A percentile compares a stretch with the other conserved stretches of the same genome.
Evolutionary conservation across 345 rosid species (phyloP).

Genomic region (Salix brachista): DNA sequence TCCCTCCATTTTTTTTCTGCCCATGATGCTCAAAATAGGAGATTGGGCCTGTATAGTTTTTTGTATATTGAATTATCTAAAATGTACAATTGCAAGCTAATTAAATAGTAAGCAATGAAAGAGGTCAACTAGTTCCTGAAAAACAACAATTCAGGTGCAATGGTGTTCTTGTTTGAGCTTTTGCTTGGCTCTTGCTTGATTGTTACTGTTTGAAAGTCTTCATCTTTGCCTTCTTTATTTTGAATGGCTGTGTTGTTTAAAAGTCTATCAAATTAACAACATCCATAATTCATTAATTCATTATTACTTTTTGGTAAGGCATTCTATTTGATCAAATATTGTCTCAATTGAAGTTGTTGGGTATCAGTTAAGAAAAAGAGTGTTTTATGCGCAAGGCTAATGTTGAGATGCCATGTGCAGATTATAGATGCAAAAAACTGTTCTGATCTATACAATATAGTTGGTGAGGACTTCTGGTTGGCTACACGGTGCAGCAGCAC

Average conservation of each 20-base stretch:
- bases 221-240: not conserved
- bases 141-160: not conserved
- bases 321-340: not conserved
- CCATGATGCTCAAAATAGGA: not conserved
- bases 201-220: no score
- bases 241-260: not conserved
- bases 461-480: constrained; percentile 98
- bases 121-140: not conserved
- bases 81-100: not conserved
- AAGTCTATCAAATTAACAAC: not conserved
- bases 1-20: not conserved
- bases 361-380: not conserved
- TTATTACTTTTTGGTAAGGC: not conserved
- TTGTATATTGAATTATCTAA: not conserved
- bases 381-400: not conserved
- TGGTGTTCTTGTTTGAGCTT: not conserved
- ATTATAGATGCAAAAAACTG: constrained; percentile 65
- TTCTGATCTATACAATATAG: constrained; percentile 65
- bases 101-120: no score
- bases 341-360: not conserved
- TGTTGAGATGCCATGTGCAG: constrained; percentile 39
- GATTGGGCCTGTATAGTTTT: not conserved
- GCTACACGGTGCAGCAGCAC: constrained; percentile 89
- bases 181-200: not conserved
- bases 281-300: not conserved